These are phyloP conservation scores for Rhodamnia argentea DNA, from an alignment of 345 rosid genomes.

Conservation along the genomic window DNA sequence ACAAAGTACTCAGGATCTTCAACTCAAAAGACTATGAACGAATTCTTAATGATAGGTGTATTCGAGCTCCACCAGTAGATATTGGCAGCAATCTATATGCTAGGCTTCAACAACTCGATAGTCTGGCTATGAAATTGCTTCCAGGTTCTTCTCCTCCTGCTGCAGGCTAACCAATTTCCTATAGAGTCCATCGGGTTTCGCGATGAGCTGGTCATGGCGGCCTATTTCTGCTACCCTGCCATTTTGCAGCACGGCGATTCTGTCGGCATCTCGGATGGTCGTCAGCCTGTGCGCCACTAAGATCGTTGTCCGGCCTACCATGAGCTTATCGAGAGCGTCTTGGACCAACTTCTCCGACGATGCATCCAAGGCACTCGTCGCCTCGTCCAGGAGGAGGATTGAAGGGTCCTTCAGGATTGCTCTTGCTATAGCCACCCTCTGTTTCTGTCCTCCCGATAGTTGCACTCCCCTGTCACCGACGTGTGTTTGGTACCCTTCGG, in stretches of 20 bases:
- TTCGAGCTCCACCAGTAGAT: background rate
- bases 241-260: constrained; percentile 47
- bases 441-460: constrained; percentile 86
- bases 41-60: background rate
- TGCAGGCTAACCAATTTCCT: constrained; percentile 49
- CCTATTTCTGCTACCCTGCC: constrained; percentile 71
- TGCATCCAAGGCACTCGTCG: constrained; percentile 74
- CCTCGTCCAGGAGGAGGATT: constrained; percentile 75
- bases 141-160: constrained; percentile 17
- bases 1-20: background rate
- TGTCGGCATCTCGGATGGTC: constrained; percentile 46
- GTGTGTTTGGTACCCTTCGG: constrained; percentile 59
- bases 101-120: background rate
- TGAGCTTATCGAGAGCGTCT: constrained; percentile 66
- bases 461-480: constrained; percentile 79
- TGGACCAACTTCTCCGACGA: constrained; percentile 65
- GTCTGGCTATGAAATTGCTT: background rate
- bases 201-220: constrained; percentile 52
- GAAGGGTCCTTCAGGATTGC: constrained; percentile 69
- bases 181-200: constrained; percentile 34
- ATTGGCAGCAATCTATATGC: background rate
- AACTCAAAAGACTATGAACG: background rate
- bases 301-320: constrained; percentile 65
- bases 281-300: constrained; percentile 78
- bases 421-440: constrained; percentile 76